phyloP scores from a whole-genome alignment of 129 eudicot species.

The Kitagawia praeruptora region DNA sequence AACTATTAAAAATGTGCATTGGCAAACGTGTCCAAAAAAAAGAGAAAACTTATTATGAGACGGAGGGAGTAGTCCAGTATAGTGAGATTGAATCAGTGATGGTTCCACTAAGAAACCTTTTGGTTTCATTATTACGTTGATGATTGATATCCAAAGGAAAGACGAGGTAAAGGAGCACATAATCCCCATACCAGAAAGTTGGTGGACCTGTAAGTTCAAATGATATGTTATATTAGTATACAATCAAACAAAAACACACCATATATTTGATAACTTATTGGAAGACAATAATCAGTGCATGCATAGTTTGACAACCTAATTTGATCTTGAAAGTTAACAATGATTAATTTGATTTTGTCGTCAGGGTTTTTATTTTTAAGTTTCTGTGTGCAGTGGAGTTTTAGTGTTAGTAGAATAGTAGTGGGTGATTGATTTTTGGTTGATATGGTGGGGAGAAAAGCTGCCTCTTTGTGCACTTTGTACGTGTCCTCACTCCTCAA shows the following conservation, averaged over 20 bases:
- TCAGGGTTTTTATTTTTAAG: not conserved
- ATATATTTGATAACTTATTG: not conserved
- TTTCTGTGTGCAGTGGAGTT: not conserved
- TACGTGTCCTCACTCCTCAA: not conserved
- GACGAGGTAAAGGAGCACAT: constrained; percentile 1
- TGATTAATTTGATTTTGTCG: not conserved
- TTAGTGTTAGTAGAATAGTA: no score
- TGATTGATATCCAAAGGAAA: not conserved
- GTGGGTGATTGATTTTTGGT: not conserved
- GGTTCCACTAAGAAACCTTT: not conserved
- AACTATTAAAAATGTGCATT: no score
- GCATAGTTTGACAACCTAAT: constrained; percentile 4
- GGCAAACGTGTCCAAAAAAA: no score
- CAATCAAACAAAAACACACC: constrained; percentile 1
- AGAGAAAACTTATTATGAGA: no score
- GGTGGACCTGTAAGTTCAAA: not conserved
- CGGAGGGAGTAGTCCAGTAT: no score
- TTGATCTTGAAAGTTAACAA: not conserved
- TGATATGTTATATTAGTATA: not conserved
- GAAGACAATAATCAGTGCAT: not conserved
- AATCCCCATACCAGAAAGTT: constrained; percentile 2
- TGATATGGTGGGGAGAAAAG: not conserved
- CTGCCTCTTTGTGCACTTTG: not conserved
- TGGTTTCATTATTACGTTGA: not conserved
- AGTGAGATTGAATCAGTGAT: not conserved